These are phyloP conservation scores for Chloropicon primus DNA, from an alignment of 139 green algal species.

Conservation along the genomic window DNA sequence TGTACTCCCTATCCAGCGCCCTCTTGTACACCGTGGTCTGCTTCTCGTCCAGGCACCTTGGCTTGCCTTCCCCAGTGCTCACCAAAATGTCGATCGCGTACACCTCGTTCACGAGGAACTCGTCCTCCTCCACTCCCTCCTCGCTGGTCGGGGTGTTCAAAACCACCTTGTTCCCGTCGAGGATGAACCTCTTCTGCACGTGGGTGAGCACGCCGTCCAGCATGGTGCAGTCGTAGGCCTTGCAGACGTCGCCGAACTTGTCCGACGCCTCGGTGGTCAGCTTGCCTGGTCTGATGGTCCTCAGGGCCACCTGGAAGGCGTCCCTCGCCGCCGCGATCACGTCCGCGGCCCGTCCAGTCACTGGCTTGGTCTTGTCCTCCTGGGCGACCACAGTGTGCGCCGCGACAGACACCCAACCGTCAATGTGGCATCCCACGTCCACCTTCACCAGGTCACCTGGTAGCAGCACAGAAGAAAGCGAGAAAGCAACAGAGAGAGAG, in stretches of 20 bases:
- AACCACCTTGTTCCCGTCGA: conserved; percentile 94
- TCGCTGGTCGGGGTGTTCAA: conserved; percentile 75
- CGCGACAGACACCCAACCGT: conserved; percentile 83
- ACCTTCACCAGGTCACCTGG: neutral
- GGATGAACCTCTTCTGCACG: conserved; percentile 93
- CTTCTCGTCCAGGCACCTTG: conserved; percentile 77
- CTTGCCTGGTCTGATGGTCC: conserved; percentile 75
- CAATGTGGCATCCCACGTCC: conserved; percentile 90
- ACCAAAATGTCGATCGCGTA: conserved; percentile 91
- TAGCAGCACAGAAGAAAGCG: too few relatives aligned
- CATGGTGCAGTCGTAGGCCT: conserved; percentile 75
- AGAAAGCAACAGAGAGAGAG: too few relatives aligned
- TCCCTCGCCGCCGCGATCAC: conserved; percentile 64
- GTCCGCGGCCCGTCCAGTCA: conserved; percentile 72
- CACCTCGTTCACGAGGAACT: conserved; percentile 95
- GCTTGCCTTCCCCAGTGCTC: conserved; percentile 71
- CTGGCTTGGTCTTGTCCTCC: conserved; percentile 11
- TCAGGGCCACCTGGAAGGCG: conserved; percentile 70
- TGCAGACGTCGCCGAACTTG: conserved; percentile 52
- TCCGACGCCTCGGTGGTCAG: conserved; percentile 55
- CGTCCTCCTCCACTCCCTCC: conserved; percentile 66
- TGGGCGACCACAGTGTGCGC: conserved; percentile 68
- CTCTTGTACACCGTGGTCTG: conserved; percentile 97
- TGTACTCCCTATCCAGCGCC: conserved; percentile 79
- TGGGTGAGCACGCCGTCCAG: conserved; percentile 92